phyloP scores from a whole-genome alignment of 768 basidiomycete species.

The Mycena haematopus region DNA sequence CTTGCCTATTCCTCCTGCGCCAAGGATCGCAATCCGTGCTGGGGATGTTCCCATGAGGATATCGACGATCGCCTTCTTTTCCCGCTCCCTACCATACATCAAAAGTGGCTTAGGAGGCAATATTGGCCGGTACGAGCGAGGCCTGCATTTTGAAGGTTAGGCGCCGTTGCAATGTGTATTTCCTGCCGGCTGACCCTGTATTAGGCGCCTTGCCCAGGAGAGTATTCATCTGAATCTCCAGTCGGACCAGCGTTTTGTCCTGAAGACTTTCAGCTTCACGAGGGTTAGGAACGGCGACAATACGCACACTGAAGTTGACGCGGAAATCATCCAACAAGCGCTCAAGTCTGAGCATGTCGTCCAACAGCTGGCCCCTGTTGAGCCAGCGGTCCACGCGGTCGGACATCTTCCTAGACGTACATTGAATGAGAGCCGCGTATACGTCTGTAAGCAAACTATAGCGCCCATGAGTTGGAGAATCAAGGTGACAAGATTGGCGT shows the following conservation, averaged over 20 bases:
- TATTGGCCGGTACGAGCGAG: conserved; percentile 12
- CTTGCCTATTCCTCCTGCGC: conserved; percentile 28
- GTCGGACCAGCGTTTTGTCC: conserved; percentile 27
- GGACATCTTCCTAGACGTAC: conserved; percentile 23
- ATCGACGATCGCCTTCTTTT: conserved; percentile 20
- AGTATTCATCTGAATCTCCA: conserved; percentile 30
- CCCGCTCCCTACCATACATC: conserved; percentile 28
- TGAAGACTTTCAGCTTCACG: conserved; percentile 3
- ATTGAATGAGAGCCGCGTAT: conserved; percentile 21
- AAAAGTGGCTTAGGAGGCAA: conserved; percentile 26
- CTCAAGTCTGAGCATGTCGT: conserved; percentile 29
- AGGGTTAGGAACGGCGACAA: not conserved
- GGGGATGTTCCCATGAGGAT: conserved; percentile 13
- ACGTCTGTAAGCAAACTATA: conserved; percentile 17
- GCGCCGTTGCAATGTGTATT: not conserved
- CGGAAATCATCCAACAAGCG: conserved; percentile 29
- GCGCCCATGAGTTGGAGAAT: not conserved
- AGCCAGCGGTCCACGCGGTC: conserved; percentile 24
- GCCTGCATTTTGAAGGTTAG: conserved; percentile 15
- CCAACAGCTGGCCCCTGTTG: conserved; percentile 25
- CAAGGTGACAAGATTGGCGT: not conserved
- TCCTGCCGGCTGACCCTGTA: conserved; percentile 10
- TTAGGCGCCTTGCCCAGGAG: conserved; percentile 16
- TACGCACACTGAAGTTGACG: conserved; percentile 28
- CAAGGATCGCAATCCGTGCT: conserved; percentile 26